phyloP scores from a whole-genome alignment of 495 filamentous ascomycete genomes.

The Penicillium ucsense region DNA sequence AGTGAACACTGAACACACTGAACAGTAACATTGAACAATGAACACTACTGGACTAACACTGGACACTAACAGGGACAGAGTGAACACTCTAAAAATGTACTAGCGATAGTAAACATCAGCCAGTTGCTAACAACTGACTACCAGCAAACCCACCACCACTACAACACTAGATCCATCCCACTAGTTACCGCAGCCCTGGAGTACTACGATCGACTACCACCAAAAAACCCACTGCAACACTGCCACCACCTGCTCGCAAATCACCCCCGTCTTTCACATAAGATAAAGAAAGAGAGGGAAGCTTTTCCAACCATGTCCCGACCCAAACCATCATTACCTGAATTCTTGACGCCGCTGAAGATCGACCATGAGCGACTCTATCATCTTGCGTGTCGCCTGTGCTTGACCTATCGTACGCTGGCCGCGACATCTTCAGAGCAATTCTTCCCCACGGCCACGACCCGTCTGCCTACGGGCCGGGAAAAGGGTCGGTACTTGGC shows the following conservation, averaged over 20 bases:
- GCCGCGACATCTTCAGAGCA: slow-evolving; percentile 52
- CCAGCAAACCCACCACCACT: too few relatives aligned
- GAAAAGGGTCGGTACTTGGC: slow-evolving; percentile 58
- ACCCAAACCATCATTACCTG: slow-evolving; percentile 5
- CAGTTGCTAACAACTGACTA: too few relatives aligned
- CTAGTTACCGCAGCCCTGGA: too few relatives aligned
- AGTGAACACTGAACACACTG: too few relatives aligned
- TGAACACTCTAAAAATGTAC: too few relatives aligned
- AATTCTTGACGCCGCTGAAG: slow-evolving; percentile 18
- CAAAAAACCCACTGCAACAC: too few relatives aligned
- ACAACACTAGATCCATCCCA: too few relatives aligned
- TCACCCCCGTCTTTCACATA: not conserved
- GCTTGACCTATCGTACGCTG: slow-evolving; percentile 45
- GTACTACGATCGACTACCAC: too few relatives aligned
- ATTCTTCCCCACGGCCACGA: slow-evolving; percentile 66
- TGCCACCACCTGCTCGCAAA: not conserved
- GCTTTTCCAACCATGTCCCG: slow-evolving; percentile 6
- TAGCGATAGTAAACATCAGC: too few relatives aligned
- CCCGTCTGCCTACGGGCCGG: slow-evolving; percentile 47
- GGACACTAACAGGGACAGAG: too few relatives aligned
- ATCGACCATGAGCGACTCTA: slow-evolving; percentile 31
- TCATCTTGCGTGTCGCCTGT: slow-evolving; percentile 45
- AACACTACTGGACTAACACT: too few relatives aligned
- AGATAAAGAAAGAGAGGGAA: not conserved
- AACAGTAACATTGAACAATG: too few relatives aligned